These are phyloP conservation scores for Daldinia concentrica DNA, from an alignment of 495 filamentous ascomycete species.

Conservation along the genomic window DNA sequence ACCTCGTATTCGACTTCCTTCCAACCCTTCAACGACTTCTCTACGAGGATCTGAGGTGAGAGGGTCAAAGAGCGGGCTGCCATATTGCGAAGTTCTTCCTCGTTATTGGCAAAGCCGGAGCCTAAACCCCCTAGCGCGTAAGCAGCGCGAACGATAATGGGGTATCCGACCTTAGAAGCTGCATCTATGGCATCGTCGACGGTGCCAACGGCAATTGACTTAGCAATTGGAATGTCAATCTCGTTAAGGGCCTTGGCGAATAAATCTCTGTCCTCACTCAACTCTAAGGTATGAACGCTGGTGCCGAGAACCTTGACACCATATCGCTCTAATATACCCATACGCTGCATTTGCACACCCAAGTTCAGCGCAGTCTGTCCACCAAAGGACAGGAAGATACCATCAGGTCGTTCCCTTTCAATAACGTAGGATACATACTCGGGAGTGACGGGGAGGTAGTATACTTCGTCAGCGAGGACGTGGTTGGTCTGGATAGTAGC, in stretches of 20 bases:
- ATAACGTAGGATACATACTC: slow-evolving; percentile 98
- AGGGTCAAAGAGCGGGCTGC: slow-evolving; percentile 91
- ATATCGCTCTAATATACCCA: slow-evolving; percentile 94
- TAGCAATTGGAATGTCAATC: slow-evolving; percentile 96
- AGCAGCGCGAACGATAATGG: slow-evolving; percentile 95
- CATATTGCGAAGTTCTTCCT: slow-evolving; percentile 90
- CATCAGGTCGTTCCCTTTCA: slow-evolving; percentile 92
- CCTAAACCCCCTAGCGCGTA: slow-evolving; percentile 96
- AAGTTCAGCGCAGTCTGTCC: slow-evolving; percentile 97
- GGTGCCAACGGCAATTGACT: slow-evolving; percentile 89
- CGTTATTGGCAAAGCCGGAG: slow-evolving; percentile 95
- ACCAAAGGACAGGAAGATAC: slow-evolving; percentile 96
- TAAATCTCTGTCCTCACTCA: slow-evolving; percentile 93
- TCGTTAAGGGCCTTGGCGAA: slow-evolving; percentile 88
- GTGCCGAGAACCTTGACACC: slow-evolving; percentile 95
- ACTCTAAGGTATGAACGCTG: slow-evolving; percentile 90
- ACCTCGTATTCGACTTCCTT: slow-evolving; percentile 99
- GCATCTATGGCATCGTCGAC: slow-evolving; percentile 91
- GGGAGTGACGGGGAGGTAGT: slow-evolving; percentile 95
- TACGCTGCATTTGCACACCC: slow-evolving; percentile 95
- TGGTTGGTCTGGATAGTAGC: slow-evolving; percentile 98
- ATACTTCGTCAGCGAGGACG: slow-evolving; percentile 94
- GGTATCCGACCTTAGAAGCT: slow-evolving; percentile 87
- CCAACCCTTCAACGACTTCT: slow-evolving; percentile 99
- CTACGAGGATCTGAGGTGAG: slow-evolving; percentile 95